phyloP scores from a whole-genome alignment of 805 yeast genomes.

The Hanseniaspora thailandica region DNA sequence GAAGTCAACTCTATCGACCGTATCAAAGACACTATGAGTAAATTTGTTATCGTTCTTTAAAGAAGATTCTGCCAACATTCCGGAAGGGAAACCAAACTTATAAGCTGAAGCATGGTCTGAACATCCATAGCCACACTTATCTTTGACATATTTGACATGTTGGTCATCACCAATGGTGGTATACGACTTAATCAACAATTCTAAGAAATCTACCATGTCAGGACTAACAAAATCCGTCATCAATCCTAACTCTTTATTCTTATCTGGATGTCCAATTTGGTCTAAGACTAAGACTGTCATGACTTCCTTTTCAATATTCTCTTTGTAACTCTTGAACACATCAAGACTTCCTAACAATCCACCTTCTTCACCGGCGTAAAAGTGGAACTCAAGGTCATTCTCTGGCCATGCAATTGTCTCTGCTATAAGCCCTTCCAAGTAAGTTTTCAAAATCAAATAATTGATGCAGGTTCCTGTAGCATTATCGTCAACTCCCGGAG shows the following conservation, averaged over 20 bases:
- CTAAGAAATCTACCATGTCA: slow-evolving; percentile 47
- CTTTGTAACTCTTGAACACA: slow-evolving; percentile 37
- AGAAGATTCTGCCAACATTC: slow-evolving; percentile 70
- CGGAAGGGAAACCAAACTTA: slow-evolving; percentile 71
- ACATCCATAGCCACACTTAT: slow-evolving; percentile 83
- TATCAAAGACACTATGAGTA: slow-evolving; percentile 70
- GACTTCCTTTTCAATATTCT: slow-evolving; percentile 33
- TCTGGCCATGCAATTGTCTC: slow-evolving; percentile 32
- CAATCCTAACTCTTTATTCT: slow-evolving; percentile 62
- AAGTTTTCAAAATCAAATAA: slow-evolving; percentile 59
- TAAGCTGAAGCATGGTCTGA: slow-evolving; percentile 85
- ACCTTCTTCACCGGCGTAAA: slow-evolving; percentile 91
- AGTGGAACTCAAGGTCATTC: slow-evolving; percentile 82
- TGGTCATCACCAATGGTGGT: slow-evolving; percentile 25
- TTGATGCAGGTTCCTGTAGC: slow-evolving; percentile 78
- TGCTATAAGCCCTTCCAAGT: slow-evolving; percentile 29
- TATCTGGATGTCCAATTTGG: slow-evolving; percentile 70
- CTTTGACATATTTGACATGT: slow-evolving; percentile 55
- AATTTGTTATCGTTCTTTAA: slow-evolving; percentile 52
- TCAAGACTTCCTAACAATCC: slow-evolving; percentile 80
- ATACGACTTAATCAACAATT: slow-evolving; percentile 49
- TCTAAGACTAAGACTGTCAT: slow-evolving; percentile 87
- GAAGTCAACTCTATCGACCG: slow-evolving; percentile 66
- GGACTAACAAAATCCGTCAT: slow-evolving; percentile 57
- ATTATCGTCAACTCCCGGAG: slow-evolving; percentile 95